A percentile compares a stretch with the other conserved stretches of the same genome.
These are phyloP conservation scores for Plenodomus tracheiphilus DNA, from an alignment of 2,329 filamentous ascomycete species.

Conservation along the genomic window DNA sequence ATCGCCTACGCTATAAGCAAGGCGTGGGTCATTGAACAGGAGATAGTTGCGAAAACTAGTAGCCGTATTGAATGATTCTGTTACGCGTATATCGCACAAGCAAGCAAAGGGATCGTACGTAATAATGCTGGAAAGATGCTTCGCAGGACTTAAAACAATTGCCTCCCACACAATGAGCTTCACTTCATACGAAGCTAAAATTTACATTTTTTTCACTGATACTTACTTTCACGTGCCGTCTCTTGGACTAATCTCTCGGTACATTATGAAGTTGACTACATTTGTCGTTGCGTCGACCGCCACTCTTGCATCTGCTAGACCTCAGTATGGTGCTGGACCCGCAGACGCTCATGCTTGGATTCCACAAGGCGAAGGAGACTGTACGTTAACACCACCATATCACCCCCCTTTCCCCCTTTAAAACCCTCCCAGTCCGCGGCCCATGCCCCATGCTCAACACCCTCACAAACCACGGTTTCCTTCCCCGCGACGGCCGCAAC, in stretches of 20 bases:
- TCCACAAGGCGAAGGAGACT: slow-evolving; percentile 16
- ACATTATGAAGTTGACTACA: slow-evolving; percentile 2
- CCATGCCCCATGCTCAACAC: slow-evolving; percentile 43
- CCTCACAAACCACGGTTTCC: slow-evolving; percentile 41
- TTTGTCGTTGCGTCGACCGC: slow-evolving; percentile 1
- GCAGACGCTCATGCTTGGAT: slow-evolving; percentile 21
- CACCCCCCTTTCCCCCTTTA: not conserved
- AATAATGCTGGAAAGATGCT: not conserved
- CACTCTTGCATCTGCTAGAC: slow-evolving; percentile 8
- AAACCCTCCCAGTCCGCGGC: slow-evolving; percentile 18
- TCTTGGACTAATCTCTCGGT: not conserved
- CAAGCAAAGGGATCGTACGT: not conserved
- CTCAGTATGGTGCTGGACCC: slow-evolving; percentile 4
- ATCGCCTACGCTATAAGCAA: not conserved
- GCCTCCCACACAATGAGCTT: not conserved
- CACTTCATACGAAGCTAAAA: not conserved
- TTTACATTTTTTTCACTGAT: not conserved
- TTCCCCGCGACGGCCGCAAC: slow-evolving; percentile 39
- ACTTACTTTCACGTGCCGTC: not conserved
- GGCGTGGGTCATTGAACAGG: not conserved
- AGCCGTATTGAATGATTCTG: not conserved
- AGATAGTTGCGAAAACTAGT: not conserved
- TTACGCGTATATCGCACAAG: not conserved
- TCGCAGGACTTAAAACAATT: not conserved
- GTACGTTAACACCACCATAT: slow-evolving; percentile 1